These are phyloP conservation scores for Phlyctochytrium bullatum DNA, from an alignment of 192 early-diverging fungal species.

Conservation along the genomic window DNA sequence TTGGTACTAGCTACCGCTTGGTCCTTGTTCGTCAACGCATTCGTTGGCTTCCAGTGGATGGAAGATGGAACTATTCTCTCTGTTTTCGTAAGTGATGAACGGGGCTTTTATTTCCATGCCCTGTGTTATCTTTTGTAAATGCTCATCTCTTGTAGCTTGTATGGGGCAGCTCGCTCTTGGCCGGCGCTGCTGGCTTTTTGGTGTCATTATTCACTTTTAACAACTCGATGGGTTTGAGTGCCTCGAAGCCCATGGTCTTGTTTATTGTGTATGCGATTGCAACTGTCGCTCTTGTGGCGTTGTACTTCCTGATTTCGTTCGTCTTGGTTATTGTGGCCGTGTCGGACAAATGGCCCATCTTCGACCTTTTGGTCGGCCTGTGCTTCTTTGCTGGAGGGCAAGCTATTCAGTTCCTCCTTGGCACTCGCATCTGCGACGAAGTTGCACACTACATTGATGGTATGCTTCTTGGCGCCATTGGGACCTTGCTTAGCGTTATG, in stretches of 20 bases:
- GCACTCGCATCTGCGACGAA: conserved; percentile 68
- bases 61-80: conserved; percentile 87
- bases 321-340: conserved; percentile 84
- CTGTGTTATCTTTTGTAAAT: conserved; percentile 7
- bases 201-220: conserved; percentile 79
- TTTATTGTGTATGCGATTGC: conserved; percentile 83
- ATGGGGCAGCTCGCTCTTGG: conserved; percentile 71
- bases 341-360: conserved; percentile 89
- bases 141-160: conserved; percentile 55
- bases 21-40: conserved; percentile 85
- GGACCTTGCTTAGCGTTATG: conserved; percentile 82
- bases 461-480: conserved; percentile 84
- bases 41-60: conserved; percentile 89
- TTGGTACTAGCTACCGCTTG: conserved; percentile 79
- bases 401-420: conserved; percentile 72
- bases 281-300: conserved; percentile 66
- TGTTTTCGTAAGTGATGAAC: conserved; percentile 68
- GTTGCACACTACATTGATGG: conserved; percentile 90
- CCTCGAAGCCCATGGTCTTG: conserved; percentile 61
- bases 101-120: background rate
- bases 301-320: conserved; percentile 82
- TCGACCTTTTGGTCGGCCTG: conserved; percentile 80
- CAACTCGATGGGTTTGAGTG: conserved; percentile 52
- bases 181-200: conserved; percentile 70
- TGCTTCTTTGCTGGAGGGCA: conserved; percentile 79